Evolutionary conservation across 371 early-diverging fungal genomes (phyloP).

Genomic region (Saksenaea oblongispora): DNA sequence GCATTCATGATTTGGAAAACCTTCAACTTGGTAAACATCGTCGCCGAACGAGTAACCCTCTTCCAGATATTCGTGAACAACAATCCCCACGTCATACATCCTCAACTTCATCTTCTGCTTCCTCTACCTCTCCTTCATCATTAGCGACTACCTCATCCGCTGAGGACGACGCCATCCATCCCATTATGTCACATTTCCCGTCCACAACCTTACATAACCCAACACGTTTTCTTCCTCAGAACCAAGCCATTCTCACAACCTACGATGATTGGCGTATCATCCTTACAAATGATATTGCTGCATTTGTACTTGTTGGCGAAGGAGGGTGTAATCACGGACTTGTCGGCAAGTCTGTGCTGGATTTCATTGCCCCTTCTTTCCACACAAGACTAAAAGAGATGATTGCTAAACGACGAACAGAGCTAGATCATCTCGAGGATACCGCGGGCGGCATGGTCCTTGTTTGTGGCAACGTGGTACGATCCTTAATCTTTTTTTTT

Average conservation of each 20-base stretch:
- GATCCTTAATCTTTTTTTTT: too few relatives aligned
- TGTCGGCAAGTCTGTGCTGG: constrained; percentile 53
- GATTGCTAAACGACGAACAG: constrained; percentile 40
- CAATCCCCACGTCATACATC: constrained; percentile 8
- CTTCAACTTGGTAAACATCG: constrained; percentile 14
- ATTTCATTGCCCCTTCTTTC: constrained; percentile 61
- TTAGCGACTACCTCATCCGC: not conserved
- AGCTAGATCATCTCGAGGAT: constrained; percentile 23
- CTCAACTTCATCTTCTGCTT: constrained; percentile 7
- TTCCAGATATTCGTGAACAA: constrained; percentile 16
- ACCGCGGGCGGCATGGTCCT: constrained; percentile 47
- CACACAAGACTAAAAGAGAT: constrained; percentile 48
- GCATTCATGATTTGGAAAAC: constrained; percentile 4
- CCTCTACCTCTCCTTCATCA: constrained; percentile 1
- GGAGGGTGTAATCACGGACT: constrained; percentile 34
- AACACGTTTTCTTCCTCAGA: constrained; percentile 59
- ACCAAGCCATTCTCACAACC: constrained; percentile 67
- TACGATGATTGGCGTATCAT: constrained; percentile 59
- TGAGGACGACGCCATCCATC: constrained; percentile 9
- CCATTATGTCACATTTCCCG: constrained; percentile 14
- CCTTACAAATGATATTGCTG: constrained; percentile 63
- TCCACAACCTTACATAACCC: constrained; percentile 51
- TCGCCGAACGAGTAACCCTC: constrained; percentile 18
- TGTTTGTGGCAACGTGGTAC: constrained; percentile 70
- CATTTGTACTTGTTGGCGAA: constrained; percentile 48